Base-by-base conservation (phyloP, 1,284 basidiomycete genomes). In the Ustilago trichophora region DNA sequence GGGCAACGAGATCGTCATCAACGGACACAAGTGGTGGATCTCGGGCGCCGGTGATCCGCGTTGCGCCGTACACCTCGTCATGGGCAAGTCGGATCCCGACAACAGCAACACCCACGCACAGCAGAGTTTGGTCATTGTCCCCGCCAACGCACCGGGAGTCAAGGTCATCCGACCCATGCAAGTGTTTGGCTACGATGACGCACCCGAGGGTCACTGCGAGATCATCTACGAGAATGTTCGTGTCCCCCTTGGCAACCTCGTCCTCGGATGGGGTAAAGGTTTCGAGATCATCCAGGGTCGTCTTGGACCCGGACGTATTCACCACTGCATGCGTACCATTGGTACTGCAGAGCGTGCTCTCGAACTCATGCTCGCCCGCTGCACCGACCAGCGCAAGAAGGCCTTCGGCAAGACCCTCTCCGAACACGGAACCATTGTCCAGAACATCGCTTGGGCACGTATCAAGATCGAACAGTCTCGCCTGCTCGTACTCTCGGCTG, bases 21-120 rank as follows among this genome's bases (percentile, higher is more conserved):
- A 91, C 77, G 95, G 95, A 1, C 93, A 95, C 84, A 98, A 98
- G 87, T 98, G 95, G 94, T 98, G 91, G 90, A 98, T 98, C 82
- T 93, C 92, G 35, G 95, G 95, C 45, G 95, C 95, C 5, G 94
- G 94, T 29, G 94, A 98, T 82, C 93, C 93, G 38, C 87, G 95
- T 55, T 91, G 89, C 69, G 88, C 87, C 59, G 79, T 98, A 7
- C 95, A 98, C 82, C 87, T 98, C 48, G 91, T 98, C 36, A 90
- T 98, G 85, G 95, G 93, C 63, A 92, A 93, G 85, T 91, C 88
- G 65, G 90, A 92, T 80, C 87, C 91, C 5, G 84, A 84, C 46
- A 91, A 92, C 82, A 84, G 86, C 63, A 88, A 87, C 78, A 76
- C 83, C 33, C 90, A 98, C 84, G 84, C 86, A 55, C 93, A 95